Base-by-base conservation (phyloP, 805 yeast genomes). In the Deakozyma indianensis region DNA sequence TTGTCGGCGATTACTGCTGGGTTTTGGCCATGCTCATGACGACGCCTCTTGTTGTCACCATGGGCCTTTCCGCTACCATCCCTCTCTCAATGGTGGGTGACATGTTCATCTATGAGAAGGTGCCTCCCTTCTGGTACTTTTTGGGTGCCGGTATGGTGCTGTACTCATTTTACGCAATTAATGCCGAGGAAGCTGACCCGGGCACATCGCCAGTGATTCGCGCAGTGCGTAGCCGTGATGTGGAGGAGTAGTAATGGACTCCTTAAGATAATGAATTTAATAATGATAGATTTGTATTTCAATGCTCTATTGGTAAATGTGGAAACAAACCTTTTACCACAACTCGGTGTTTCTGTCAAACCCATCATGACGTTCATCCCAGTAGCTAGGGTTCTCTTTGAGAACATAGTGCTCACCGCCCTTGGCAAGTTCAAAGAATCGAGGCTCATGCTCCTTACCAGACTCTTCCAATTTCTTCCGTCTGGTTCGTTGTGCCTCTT, bases 51-150 rank as follows among this genome's bases (percentile, higher is more conserved):
- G 88, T 95, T 0, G 97, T 90, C 2, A 92, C 98, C 0, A 94
- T 92, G 9, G 98, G 98, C 0, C 68, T 92, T 24, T 81, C 95
- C 20, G 75, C 88, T 48, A 90, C 97, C 0, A 92, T 92, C 18
- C 98, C 98, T 2, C 72, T 92, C 44, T 95, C 96, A 0, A 83
- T 92, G 84, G 61, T 86, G 25, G 95, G 96, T 24, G 98, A 92
- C 59, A 70, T 86, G 60, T 46, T 86, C 3, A 66, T 87, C 52
- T 81, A 83, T 57, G 75, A 74, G 27, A 77, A 80, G 51, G 60
- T 66, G 28, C 72, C 84, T 54, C 72, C 84, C 16, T 53, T 70
- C 35, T 57, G 77, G 46, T 92, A 92, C 58, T 63, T 81, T 11
- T 53, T 81, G 29, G 97, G 97, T 1, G 97, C 97, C 1, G 55